Evolutionary conservation across 371 early-diverging fungal genomes (phyloP), one percentile per base, ranked within the genome.

Genomic region (Mucor sp.): DNA sequence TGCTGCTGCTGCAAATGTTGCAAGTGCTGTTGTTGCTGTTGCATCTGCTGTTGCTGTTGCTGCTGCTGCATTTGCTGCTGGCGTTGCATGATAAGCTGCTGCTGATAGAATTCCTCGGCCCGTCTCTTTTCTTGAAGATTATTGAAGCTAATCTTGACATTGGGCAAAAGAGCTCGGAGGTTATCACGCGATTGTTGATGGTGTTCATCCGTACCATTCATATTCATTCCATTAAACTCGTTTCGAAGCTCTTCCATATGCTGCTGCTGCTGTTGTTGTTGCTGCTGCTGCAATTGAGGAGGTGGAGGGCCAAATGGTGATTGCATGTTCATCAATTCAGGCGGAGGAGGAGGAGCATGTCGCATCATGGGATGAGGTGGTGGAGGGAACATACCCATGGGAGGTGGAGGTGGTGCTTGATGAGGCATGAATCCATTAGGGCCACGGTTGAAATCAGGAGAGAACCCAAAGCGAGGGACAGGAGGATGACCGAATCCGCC

Each of bases 141-240:
- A 47, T 85, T 85, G 72, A 90, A 89, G 50, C 87, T 89, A 55
- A 88, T 86, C 71, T 89, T 89, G 32, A 87, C 89, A 78, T 91
- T 89, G 28, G 91, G 90, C 65, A 91, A 81, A 50, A 91, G 61
- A 4, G 89, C 86, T 39, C 90, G 78, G 55, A 91, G 80, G 35
- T 87, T 86, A 44, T 91, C 87, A 61, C 85, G 71, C 6, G 64
- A 67, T 57, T 66, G 76, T 33, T 27, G 67, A 25, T 25, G 50
- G 6, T 69, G 61, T 23, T 62, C 58, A 19, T 59, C 21, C 43
- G 21, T 27, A 33, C 50, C 58, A 37, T 62, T 72, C 5, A 72
- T 58, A 14, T 56, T 53, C 53, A 74, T 57, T 8, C 25, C 60
- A 47, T 58, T 47, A 17, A 74, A 70, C 12, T 74, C 70, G 9